A percentile compares a stretch with the other conserved stretches of the same genome.
phyloP scores from a whole-genome alignment of 176 grass and related monocot species.

The Oropetium thomaeum region DNA sequence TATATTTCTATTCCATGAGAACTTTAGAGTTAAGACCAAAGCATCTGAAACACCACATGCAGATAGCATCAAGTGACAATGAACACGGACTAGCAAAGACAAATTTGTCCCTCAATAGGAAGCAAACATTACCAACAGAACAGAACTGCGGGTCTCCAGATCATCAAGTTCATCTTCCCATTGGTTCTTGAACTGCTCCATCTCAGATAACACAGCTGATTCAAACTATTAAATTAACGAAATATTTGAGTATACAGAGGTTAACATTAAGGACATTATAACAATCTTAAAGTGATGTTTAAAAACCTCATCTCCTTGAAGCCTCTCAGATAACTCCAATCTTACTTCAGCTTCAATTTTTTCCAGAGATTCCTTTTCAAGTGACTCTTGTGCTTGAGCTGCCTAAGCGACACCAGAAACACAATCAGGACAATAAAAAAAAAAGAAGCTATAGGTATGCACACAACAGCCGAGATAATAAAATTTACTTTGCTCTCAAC shows the following conservation, averaged over 20 bases:
- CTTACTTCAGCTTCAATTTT: slow-evolving; percentile 89
- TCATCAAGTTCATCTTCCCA: slow-evolving; percentile 84
- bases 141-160: slow-evolving; percentile 68
- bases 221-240: slow-evolving; percentile 65
- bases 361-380: slow-evolving; percentile 88
- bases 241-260: slow-evolving; percentile 24
- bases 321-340: slow-evolving; percentile 77
- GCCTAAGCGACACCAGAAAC: slow-evolving; percentile 56
- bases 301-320: slow-evolving; percentile 70
- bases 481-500: slow-evolving; percentile 87
- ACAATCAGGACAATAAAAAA: slow-evolving; percentile 12
- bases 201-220: slow-evolving; percentile 72
- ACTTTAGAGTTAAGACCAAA: slow-evolving; percentile 18
- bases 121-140: slow-evolving; percentile 69
- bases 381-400: slow-evolving; percentile 95
- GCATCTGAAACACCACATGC: slow-evolving; percentile 16
- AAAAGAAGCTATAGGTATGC: slow-evolving; percentile 23
- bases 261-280: neutral
- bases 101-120: neutral
- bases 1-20: neutral
- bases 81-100: neutral
- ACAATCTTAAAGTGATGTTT: slow-evolving; percentile 27
- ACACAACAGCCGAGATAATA: slow-evolving; percentile 28
- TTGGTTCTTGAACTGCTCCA: slow-evolving; percentile 67
- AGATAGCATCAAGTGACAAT: neutral